Percentiles rank a stretch among this genome's conserved stretches.
Evolutionary conservation across 2,329 filamentous ascomycete genomes (phyloP).

Genomic region (Thermoascus crustaceus): DNA sequence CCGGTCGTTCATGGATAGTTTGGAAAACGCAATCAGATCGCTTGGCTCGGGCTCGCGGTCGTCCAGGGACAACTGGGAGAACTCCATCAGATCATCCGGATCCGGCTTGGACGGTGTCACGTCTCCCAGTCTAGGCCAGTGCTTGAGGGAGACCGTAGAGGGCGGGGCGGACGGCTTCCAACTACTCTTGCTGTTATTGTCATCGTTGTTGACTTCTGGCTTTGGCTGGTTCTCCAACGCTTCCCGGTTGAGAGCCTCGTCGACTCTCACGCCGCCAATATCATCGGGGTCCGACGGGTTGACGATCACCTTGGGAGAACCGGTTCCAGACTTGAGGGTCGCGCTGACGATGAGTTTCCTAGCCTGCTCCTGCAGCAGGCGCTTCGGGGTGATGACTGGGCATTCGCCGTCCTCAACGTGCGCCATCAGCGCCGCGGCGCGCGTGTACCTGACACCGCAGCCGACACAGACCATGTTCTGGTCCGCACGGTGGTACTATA

Average conservation of each 20-base stretch:
- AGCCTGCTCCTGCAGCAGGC: conserved; percentile 43
- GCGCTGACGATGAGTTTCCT: conserved; percentile 43
- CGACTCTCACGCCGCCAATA: conserved; percentile 17
- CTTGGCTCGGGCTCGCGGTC: conserved; percentile 2
- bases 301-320: conserved; percentile 1
- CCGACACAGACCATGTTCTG: conserved; percentile 44
- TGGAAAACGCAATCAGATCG: conserved; percentile 16
- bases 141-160: conserved; percentile 11
- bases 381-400: conserved; percentile 28
- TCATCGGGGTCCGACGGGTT: conserved; percentile 7
- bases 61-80: conserved; percentile 10
- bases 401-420: conserved; percentile 51
- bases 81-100: conserved; percentile 15
- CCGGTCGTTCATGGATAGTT: conserved; percentile 1
- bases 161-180: conserved; percentile 1
- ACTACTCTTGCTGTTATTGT: too few relatives aligned
- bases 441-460: conserved; percentile 41
- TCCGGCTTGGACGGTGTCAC: not conserved
- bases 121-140: conserved; percentile 16
- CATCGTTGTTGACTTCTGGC: conserved; percentile 3
- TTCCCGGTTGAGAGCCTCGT: conserved; percentile 9
- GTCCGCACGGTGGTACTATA: conserved; percentile 40
- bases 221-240: conserved; percentile 13
- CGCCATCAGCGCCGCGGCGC: conserved; percentile 41
- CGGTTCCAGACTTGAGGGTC: conserved; percentile 13